Evolutionary conservation across 495 filamentous ascomycete species (phyloP).

Genomic region (Astrothelium macrocarpum): DNA sequence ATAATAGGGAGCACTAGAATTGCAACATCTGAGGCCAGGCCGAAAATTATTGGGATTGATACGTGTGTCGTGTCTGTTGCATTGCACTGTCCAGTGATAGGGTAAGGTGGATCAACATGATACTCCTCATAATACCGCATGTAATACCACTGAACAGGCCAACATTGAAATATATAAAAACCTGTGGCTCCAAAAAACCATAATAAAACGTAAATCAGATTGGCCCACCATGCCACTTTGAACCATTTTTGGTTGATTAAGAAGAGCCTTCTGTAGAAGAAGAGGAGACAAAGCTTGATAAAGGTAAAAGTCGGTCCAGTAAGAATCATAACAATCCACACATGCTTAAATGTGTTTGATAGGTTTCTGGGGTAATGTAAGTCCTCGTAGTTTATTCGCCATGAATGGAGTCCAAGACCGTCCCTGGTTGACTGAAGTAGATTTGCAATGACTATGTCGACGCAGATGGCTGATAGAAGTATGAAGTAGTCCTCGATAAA

Average conservation of each 20-base stretch:
- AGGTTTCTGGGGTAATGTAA: conserved; percentile 8
- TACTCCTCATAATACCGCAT: conserved; percentile 21
- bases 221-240: conserved; percentile 29
- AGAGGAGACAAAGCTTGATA: conserved; percentile 28
- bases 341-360: not conserved
- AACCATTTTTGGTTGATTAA: conserved; percentile 23
- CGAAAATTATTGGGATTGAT: not conserved
- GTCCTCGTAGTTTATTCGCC: conserved; percentile 21
- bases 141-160: conserved; percentile 28
- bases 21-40: conserved; percentile 13
- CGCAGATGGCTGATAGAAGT: not conserved
- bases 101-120: conserved; percentile 13
- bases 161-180: conserved; percentile 30
- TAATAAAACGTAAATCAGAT: conserved; percentile 27
- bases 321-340: conserved; percentile 14
- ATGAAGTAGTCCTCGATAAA: not conserved
- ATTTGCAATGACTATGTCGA: not conserved
- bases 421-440: not conserved
- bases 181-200: conserved; percentile 26
- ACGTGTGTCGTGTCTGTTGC: conserved; percentile 21
- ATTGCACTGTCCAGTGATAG: conserved; percentile 24
- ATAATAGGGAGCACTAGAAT: conserved; percentile 26
- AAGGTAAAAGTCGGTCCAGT: conserved; percentile 22
- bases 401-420: conserved; percentile 28
- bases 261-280: conserved; percentile 29